Evolutionary conservation across 2,329 filamentous ascomycete genomes (phyloP), one percentile per base, ranked within the genome.

Genomic region (Colletotrichum sublineola): DNA sequence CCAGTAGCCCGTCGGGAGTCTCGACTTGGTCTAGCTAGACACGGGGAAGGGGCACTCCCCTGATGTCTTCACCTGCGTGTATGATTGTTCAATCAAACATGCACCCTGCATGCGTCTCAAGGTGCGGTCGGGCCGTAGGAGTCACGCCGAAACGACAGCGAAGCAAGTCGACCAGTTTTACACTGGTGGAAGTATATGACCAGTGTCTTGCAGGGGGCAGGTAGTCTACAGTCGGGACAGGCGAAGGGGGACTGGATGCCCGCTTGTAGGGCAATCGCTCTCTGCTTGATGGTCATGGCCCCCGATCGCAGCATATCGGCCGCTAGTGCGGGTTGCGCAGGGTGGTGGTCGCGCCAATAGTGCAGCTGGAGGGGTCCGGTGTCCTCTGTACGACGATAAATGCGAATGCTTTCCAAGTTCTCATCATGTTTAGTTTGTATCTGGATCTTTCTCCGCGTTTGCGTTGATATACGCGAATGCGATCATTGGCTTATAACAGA

Each of bases 241-340:
- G 20, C 31, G 31, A 3, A 15, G 24, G 24, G 58, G 18, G 24
- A 18, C 29, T 61, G 24, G 12, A 9, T 48, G 29, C 42, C 15
- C 15, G 46, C 52, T n/a, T 63, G 11, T 52, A 40, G 33, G 33
- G 50, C 31, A 31, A 20, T 63, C 31, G 33, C 18, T 63, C 58
- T 36, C 48, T 33, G 11, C 57, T 48, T 53, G 53, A 58, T 24
- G 61, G 36, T 64, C 44, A 68, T 58, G 68, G 68, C 52, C 68
- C 68, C 68, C 64, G 58, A 71, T 71, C 68, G 64, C 50, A 36
- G 50, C 9, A 53, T 20, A 58, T 68, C 68, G 64, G 64, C 64
- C 68, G 52, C 64, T 71, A 68, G 64, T 63, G 57, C 57, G 42
- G 48, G 42, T 20, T 58, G 29, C 56, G 56, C 48, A 67, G 63